A percentile compares a stretch with the other conserved stretches of the same genome.
phyloP scores from a whole-genome alignment of 1,284 basidiomycete genomes.

The Boletus hoseneyae region DNA sequence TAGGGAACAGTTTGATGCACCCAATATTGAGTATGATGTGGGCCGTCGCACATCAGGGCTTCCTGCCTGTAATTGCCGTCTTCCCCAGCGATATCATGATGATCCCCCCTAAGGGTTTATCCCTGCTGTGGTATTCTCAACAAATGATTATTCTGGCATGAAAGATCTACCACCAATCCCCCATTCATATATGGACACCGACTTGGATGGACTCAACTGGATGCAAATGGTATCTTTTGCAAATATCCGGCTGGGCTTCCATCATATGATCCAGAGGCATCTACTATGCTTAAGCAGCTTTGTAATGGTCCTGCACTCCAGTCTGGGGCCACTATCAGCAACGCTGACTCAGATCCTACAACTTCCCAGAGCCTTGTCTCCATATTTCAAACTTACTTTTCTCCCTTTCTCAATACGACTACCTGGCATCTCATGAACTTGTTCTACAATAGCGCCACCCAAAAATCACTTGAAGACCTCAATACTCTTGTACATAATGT shows the following conservation, averaged over 20 bases:
- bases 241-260: conserved; percentile 1
- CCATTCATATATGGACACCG: too few species aligned
- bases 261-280: conserved; percentile 1
- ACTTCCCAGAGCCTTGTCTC: not conserved
- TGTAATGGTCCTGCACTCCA: not conserved
- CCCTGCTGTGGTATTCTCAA: too few species aligned
- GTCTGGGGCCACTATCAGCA: not conserved
- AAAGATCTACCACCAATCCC: too few species aligned
- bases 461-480: conserved; percentile 29
- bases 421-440: conserved; percentile 30
- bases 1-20: too few species aligned
- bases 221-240: not conserved
- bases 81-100: too few species aligned
- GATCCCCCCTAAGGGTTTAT: too few species aligned
- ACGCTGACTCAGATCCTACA: not conserved
- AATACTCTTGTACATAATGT: conserved; percentile 31
- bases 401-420: conserved; percentile 29
- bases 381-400: conserved; percentile 10
- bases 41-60: too few species aligned
- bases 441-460: conserved; percentile 23
- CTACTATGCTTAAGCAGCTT: not conserved
- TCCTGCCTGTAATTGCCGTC: too few species aligned
- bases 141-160: too few species aligned
- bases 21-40: too few species aligned
- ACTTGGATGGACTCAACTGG: too few species aligned